These are phyloP conservation scores for Cotoneaster glaucophyllus DNA, from an alignment of 306 rosid genomes.

Conservation along the genomic window DNA sequence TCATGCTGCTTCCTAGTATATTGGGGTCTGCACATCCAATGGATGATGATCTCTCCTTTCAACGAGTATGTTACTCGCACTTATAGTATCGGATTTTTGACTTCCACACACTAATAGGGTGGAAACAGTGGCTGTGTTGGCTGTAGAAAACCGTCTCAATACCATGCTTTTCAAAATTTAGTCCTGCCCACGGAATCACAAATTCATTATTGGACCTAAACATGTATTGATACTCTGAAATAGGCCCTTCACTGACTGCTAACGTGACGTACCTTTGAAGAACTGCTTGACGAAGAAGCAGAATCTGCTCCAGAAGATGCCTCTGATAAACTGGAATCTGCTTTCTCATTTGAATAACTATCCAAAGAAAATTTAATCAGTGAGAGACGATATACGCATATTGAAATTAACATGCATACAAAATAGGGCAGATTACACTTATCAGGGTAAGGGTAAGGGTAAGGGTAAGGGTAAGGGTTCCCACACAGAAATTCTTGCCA, in stretches of 20 bases:
- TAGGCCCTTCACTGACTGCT: neutral
- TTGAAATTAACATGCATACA: neutral
- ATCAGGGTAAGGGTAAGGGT: neutral
- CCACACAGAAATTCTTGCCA: conserved; percentile 1
- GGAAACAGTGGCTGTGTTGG: neutral
- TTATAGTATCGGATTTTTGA: neutral
- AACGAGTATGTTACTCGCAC: neutral
- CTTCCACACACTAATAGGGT: neutral
- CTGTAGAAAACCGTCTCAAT: neutral
- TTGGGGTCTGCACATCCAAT: neutral
- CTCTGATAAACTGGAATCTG: conserved; percentile 46
- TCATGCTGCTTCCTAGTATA: neutral
- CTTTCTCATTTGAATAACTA: conserved; percentile 84
- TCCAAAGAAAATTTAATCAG: neutral
- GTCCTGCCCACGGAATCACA: conserved; percentile 7
- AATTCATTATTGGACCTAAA: neutral
- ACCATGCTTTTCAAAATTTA: neutral
- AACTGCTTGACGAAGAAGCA: conserved; percentile 35
- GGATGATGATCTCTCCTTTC: neutral
- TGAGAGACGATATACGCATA: neutral
- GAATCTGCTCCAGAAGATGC: conserved; percentile 34
- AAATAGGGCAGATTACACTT: neutral
- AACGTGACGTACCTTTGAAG: conserved; percentile 35
- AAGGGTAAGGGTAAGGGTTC: neutral
- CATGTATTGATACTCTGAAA: neutral